Percentiles rank a stretch among this genome's conserved stretches.
These are phyloP conservation scores for Rhodosporidiobolus odoratus DNA, from an alignment of 768 basidiomycete species.

Conservation along the genomic window DNA sequence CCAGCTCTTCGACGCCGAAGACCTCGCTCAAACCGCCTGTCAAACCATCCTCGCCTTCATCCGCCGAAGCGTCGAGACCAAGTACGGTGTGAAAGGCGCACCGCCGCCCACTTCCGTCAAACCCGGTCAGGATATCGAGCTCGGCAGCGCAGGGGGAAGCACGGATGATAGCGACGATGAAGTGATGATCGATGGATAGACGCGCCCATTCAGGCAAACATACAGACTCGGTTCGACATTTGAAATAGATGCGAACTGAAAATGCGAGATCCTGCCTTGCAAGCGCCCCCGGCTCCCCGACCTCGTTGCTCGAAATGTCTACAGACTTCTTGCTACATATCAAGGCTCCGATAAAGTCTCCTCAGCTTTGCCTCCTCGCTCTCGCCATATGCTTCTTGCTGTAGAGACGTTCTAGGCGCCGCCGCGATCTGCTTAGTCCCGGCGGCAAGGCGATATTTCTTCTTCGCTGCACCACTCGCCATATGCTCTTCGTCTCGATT, in stretches of 20 bases:
- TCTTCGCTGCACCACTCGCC: background rate
- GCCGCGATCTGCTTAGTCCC: too few relatives aligned
- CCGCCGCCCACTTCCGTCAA: constrained; percentile 6
- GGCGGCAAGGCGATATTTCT: background rate
- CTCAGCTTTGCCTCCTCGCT: constrained; percentile 1
- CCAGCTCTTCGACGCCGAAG: constrained; percentile 38
- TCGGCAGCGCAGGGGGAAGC: constrained; percentile 1
- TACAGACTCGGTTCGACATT: background rate
- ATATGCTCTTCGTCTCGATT: too few relatives aligned
- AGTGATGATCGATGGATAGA: constrained; percentile 13
- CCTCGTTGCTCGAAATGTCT: too few relatives aligned
- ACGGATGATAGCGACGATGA: constrained; percentile 13
- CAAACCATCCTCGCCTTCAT: constrained; percentile 33
- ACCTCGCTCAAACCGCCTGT: constrained; percentile 23
- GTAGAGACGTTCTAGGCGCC: background rate
- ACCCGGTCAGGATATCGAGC: background rate
- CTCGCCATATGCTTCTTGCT: background rate
- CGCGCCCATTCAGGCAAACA: background rate
- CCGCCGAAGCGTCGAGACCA: constrained; percentile 32
- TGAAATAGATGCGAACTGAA: background rate
- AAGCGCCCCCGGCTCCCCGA: background rate
- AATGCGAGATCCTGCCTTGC: background rate
- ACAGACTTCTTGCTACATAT: background rate
- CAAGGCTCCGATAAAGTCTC: background rate
- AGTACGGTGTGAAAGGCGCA: constrained; percentile 27